These are phyloP conservation scores for Erythrobasidium hasegawianum DNA, from an alignment of 1,284 basidiomycete species.

Conservation along the genomic window DNA sequence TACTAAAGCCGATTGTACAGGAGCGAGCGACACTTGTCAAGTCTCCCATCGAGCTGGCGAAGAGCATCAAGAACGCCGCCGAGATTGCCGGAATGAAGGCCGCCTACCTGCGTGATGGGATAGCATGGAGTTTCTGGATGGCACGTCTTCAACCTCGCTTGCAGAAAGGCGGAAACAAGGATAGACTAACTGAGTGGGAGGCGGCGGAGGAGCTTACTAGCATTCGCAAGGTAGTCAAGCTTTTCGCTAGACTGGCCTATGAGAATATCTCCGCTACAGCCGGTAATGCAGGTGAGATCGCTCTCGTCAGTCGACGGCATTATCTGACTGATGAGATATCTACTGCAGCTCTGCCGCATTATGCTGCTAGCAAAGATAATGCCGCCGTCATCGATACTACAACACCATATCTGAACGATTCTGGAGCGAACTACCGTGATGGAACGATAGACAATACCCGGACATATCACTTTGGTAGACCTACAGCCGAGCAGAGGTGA, in stretches of 20 bases:
- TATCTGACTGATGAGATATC: background rate
- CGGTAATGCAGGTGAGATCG: conserved; percentile 56
- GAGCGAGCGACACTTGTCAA: conserved; percentile 57
- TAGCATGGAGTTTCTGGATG: conserved; percentile 80
- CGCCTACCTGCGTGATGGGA: conserved; percentile 87
- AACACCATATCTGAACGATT: conserved; percentile 75
- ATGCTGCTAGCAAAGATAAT: conserved; percentile 68
- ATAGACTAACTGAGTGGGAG: conserved; percentile 73
- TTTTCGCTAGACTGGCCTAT: conserved; percentile 73
- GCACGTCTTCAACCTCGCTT: conserved; percentile 87
- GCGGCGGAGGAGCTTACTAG: conserved; percentile 78
- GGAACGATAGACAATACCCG: conserved; percentile 93
- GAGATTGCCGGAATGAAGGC: conserved; percentile 62
- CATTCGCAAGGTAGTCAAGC: conserved; percentile 62
- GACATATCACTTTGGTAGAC: conserved; percentile 80
- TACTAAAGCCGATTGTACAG: conserved; percentile 44
- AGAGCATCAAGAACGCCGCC: conserved; percentile 48
- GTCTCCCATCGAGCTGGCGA: conserved; percentile 74
- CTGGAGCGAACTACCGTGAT: conserved; percentile 61
- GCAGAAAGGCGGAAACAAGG: conserved; percentile 61
- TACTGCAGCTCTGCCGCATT: conserved; percentile 79
- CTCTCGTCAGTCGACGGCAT: conserved; percentile 59
- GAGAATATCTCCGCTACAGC: conserved; percentile 89
- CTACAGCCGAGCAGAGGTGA: conserved; percentile 66
- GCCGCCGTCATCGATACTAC: conserved; percentile 70